Base-by-base conservation (phyloP, 306 rosid species). In the Dicorynia guianensis region DNA sequence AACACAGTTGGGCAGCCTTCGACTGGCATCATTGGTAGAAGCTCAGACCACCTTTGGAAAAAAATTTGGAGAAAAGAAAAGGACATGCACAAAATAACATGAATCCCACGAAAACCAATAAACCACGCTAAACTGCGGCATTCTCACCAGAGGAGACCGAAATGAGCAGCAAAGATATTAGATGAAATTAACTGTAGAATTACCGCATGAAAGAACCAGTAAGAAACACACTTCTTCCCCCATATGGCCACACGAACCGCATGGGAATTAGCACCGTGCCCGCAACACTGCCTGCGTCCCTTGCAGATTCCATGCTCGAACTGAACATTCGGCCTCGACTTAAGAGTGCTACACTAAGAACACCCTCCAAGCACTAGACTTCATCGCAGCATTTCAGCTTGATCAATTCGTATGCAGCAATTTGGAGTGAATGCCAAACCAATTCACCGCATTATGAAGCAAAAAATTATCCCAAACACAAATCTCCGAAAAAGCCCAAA, bases 201-300 rank as follows among this genome's bases (percentile, higher is more conserved):
- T 85, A 89, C 98, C 93, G 77, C n/a, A 91, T 83, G 79, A 94
- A 94, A 72, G 97, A 91, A 70, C 98, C 98, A 78, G 85, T 87
- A 35, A 94, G 91, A 83, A 63, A 87, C 17, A 94, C 97, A 79
- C 83, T 88, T 42, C 88, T 85, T 63, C 98, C 98, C 11, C 98
- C 98, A 69, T 90, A 87, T n/a, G 85, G 93, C 98, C 98, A 94
- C 58, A 91, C 97, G 72, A 94, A 94, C 35, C 94, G 95, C 95
- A 85, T 84, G 46, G 96, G 98, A 79, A 94, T 81, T 79, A 88
- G 57, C 84, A 93, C 81, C 18, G 93, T 76, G 64, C 84, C 89
- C 34, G 87, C 81, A 66, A 73, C 88, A 72, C 75, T 86, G 59
- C 75, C 83, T 35, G 79, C 79, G 36, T 85, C 90, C 76, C 83